A percentile compares a stretch with the other conserved stretches of the same genome.
Evolutionary conservation across 179 eudicot genomes (phyloP).

Genomic region (Amaranthus tricolor): DNA sequence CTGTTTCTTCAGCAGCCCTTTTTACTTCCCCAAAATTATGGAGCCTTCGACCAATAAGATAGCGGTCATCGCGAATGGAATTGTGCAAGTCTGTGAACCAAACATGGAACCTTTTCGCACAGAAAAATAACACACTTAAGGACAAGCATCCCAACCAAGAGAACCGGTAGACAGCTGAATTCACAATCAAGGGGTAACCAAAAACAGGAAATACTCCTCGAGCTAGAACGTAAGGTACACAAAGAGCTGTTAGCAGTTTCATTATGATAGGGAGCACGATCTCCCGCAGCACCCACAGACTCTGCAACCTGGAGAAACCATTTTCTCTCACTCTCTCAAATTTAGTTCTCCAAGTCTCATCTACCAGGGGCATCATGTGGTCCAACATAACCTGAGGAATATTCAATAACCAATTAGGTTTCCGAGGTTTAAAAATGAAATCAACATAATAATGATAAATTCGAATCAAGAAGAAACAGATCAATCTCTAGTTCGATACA

Average conservation of each 20-base stretch:
- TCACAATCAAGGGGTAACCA: conserved; percentile 80
- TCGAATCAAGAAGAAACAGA: neutral
- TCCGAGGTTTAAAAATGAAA: neutral
- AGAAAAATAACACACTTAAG: conserved; percentile 62
- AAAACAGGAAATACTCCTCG: conserved; percentile 86
- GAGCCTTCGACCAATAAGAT: conserved; percentile 85
- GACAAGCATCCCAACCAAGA: conserved; percentile 94
- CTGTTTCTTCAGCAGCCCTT: conserved; percentile 25
- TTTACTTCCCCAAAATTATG: conserved; percentile 75
- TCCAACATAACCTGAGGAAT: conserved; percentile 78
- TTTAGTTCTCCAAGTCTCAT: conserved; percentile 82
- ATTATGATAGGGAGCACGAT: conserved; percentile 76
- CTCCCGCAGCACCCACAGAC: conserved; percentile 88
- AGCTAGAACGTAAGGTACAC: conserved; percentile 93
- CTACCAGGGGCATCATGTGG: conserved; percentile 88
- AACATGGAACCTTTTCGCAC: conserved; percentile 88
- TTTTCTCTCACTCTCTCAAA: conserved; percentile 94
- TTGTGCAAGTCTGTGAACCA: conserved; percentile 99
- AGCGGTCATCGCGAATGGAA: conserved; percentile 91
- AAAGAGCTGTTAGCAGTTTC: conserved; percentile 88
- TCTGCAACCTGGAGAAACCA: conserved; percentile 88
- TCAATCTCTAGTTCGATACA: neutral
- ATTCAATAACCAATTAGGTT: neutral
- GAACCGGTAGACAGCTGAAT: conserved; percentile 92
- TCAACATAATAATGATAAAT: neutral